Percentiles rank a stretch among this genome's conserved stretches.
Evolutionary conservation across 495 filamentous ascomycete species (phyloP).

Genomic region (Xylaria longipes): DNA sequence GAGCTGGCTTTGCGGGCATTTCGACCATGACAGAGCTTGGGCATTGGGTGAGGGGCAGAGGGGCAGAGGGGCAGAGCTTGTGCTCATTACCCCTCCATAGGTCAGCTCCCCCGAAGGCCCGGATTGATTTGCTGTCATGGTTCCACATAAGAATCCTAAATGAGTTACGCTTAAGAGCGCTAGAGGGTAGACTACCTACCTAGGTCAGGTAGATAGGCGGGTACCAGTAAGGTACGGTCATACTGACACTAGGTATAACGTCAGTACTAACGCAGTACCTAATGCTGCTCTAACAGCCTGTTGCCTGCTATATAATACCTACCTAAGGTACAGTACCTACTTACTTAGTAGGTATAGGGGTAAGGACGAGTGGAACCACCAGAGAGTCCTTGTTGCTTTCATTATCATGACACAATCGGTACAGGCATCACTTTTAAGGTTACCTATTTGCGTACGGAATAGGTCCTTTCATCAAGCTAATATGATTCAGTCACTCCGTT

Average conservation of each 20-base stretch:
- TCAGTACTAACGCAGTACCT: neutral
- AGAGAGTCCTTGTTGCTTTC: neutral
- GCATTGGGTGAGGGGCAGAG: constrained; percentile 18
- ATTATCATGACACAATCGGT: neutral
- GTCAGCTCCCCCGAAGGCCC: neutral
- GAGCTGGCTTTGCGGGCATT: constrained; percentile 14
- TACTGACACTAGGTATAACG: neutral
- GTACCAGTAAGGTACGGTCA: neutral
- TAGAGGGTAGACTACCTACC: neutral
- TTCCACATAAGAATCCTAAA: constrained; percentile 6
- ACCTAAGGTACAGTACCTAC: neutral
- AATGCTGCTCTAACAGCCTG: neutral
- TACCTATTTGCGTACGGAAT: neutral
- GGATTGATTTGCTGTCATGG: constrained; percentile 19
- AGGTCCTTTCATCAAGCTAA: neutral
- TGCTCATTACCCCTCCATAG: constrained; percentile 3
- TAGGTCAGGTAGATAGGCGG: neutral
- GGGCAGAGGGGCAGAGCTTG: neutral
- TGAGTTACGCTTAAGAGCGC: constrained; percentile 3
- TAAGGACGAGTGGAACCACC: neutral
- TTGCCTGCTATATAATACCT: neutral
- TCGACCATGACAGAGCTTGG: constrained; percentile 11
- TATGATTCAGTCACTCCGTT: neutral
- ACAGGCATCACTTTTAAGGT: too few species aligned
- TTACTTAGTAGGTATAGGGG: neutral